Evolutionary conservation across 805 yeast species (phyloP).

Genomic region (Priceomyces fermenticarens): DNA sequence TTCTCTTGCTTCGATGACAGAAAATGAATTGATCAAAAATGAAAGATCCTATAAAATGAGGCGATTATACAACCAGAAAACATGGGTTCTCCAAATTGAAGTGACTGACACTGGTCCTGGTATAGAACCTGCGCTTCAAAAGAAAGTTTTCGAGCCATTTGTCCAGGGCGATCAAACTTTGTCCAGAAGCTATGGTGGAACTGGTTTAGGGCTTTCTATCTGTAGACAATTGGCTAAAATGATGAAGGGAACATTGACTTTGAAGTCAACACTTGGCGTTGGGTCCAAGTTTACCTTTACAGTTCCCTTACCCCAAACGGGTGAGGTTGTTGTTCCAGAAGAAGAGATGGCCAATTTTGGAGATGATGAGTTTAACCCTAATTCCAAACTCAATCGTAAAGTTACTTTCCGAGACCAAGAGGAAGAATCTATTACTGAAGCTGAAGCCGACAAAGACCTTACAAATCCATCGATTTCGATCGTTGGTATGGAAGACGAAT

Average conservation of each 20-base stretch:
- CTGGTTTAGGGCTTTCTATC: constrained; percentile 87
- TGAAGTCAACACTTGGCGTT: constrained; percentile 70
- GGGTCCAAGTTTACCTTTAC: constrained; percentile 85
- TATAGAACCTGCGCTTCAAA: constrained; percentile 76
- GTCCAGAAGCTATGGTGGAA: constrained; percentile 90
- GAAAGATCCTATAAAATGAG: constrained; percentile 33
- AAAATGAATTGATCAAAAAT: constrained; percentile 32
- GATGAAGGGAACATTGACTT: constrained; percentile 83
- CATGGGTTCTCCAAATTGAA: constrained; percentile 64
- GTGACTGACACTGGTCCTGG: constrained; percentile 96
- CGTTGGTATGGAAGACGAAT: too few relatives aligned
- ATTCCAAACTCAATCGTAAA: constrained; percentile 49
- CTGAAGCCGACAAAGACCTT: too few relatives aligned
- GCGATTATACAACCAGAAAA: constrained; percentile 34
- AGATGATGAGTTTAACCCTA: constrained; percentile 66
- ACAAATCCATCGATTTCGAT: too few relatives aligned
- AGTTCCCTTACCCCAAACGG: constrained; percentile 69
- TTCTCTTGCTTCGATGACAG: constrained; percentile 11
- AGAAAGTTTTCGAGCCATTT: constrained; percentile 90
- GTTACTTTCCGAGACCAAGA: constrained; percentile 35
- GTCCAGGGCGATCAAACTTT: constrained; percentile 96
- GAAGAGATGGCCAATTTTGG: constrained; percentile 42
- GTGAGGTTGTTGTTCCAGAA: constrained; percentile 44
- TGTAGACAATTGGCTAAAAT: constrained; percentile 86
- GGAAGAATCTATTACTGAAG: too few relatives aligned